Percentiles rank a stretch among this genome's conserved stretches.
phyloP scores from a whole-genome alignment of 2,329 filamentous ascomycete genomes.

The Paecilomyces sp. region DNA sequence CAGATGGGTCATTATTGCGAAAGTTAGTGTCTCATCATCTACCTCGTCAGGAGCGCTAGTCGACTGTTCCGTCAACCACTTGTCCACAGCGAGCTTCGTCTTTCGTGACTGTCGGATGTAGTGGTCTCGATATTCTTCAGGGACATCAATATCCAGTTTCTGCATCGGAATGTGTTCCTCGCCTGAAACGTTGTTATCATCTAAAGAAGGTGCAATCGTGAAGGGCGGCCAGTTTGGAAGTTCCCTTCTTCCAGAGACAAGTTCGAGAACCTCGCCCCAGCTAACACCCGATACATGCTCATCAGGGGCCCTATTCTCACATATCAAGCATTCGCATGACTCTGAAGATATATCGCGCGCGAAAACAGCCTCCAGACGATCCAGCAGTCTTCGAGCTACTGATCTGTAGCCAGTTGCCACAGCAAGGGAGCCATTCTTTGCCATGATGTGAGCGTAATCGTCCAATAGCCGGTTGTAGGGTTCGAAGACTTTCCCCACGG shows the following conservation, averaged over 20 bases:
- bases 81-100: conserved; percentile 83
- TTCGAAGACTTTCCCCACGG: conserved; percentile 69
- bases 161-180: conserved; percentile 53
- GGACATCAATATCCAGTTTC: conserved; percentile 89
- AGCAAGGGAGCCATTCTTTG: conserved; percentile 79
- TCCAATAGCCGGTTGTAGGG: conserved; percentile 78
- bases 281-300: conserved; percentile 61
- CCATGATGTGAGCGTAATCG: conserved; percentile 75
- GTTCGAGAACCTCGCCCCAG: conserved; percentile 93
- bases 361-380: conserved; percentile 90
- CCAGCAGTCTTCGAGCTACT: conserved; percentile 80
- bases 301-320: conserved; percentile 54
- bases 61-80: conserved; percentile 73
- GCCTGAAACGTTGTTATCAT: conserved; percentile 49
- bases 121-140: conserved; percentile 86
- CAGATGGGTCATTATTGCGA: conserved; percentile 87
- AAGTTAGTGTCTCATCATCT: conserved; percentile 87
- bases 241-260: conserved; percentile 81
- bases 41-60: conserved; percentile 77
- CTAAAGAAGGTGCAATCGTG: conserved; percentile 55
- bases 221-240: conserved; percentile 87
- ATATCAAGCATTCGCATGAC: conserved; percentile 81
- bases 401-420: conserved; percentile 94
- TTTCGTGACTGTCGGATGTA: conserved; percentile 89
- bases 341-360: conserved; percentile 83